phyloP scores from a whole-genome alignment of 2,329 filamentous ascomycete species.

The Parasarocladium wereldwijsianum region DNA sequence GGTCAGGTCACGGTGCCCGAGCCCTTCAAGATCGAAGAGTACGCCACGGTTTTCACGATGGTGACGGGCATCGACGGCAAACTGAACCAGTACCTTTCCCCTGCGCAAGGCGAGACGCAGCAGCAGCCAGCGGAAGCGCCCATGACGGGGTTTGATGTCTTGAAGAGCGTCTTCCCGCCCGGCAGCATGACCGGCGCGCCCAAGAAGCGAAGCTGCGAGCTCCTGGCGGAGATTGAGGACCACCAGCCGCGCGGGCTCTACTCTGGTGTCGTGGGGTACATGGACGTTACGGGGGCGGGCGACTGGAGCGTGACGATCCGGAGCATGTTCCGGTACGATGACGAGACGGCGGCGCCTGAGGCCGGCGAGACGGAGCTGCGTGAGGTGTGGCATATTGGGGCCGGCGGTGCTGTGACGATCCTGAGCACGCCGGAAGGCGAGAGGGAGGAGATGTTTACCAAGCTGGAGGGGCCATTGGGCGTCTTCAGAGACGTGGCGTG shows the following conservation, averaged over 20 bases:
- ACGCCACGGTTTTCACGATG: conserved; percentile 56
- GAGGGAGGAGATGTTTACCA: conserved; percentile 54
- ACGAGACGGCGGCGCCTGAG: conserved; percentile 3
- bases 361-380: conserved; percentile 12
- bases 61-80: conserved; percentile 43
- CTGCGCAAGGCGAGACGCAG: background rate
- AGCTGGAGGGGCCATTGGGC: conserved; percentile 36
- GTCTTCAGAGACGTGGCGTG: conserved; percentile 26
- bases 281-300: conserved; percentile 54
- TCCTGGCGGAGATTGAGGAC: conserved; percentile 43
- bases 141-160: conserved; percentile 45
- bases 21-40: conserved; percentile 56
- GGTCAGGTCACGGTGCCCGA: conserved; percentile 45
- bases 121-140: background rate
- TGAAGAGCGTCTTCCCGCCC: conserved; percentile 48
- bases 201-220: conserved; percentile 56
- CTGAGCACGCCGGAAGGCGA: conserved; percentile 49
- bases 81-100: conserved; percentile 2
- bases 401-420: conserved; percentile 57
- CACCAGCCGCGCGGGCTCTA: conserved; percentile 43
- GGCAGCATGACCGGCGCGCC: conserved; percentile 67
- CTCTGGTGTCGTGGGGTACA: conserved; percentile 54
- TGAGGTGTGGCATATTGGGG: conserved; percentile 48
- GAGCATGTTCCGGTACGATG: conserved; percentile 33
- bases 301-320: conserved; percentile 60